Percentiles rank a stretch among this genome's conserved stretches.
Evolutionary conservation across 306 rosid species (phyloP).

Genomic region (peach (Prunus persica)): Prunus_persica_NCBIv2 NC_034009.1:34690001-34690500

Average conservation of each 20-base stretch:
- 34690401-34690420: slow-evolving; percentile 99
- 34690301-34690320: neutral
- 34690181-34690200: slow-evolving; percentile 56
- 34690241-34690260: slow-evolving; percentile 1
- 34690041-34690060: slow-evolving; percentile 31
- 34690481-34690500: slow-evolving; percentile 24
- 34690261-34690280: neutral
- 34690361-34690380: slow-evolving; percentile 15
- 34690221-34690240: slow-evolving; percentile 20
- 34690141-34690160: slow-evolving; percentile 35
- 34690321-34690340: neutral
- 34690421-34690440: slow-evolving; percentile 96
- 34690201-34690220: slow-evolving; percentile 45
- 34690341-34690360: neutral
- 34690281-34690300: neutral
- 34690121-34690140: slow-evolving; percentile 17
- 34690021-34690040: neutral
- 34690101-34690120: slow-evolving; percentile 67
- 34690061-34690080: slow-evolving; percentile 70
- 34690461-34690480: slow-evolving; percentile 96
- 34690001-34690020: slow-evolving; percentile 26
- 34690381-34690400: slow-evolving; percentile 27
- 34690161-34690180: slow-evolving; percentile 42
- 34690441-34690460: slow-evolving; percentile 91
- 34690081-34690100: slow-evolving; percentile 99